Evolutionary conservation across 2,329 filamentous ascomycete species (phyloP).

Genomic region (Parastagonospora avenae): DNA sequence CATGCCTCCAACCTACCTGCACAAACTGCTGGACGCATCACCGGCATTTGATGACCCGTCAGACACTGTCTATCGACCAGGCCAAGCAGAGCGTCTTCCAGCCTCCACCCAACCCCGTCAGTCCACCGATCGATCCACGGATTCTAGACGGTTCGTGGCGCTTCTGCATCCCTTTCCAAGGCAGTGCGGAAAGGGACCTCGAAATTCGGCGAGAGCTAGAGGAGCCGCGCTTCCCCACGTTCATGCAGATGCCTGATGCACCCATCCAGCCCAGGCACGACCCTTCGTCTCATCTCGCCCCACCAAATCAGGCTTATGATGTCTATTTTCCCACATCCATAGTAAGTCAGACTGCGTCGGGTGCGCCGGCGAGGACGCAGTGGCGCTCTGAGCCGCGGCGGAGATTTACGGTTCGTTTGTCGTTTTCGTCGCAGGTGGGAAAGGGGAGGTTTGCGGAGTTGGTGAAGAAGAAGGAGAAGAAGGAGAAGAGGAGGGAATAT

Average conservation of each 20-base stretch:
- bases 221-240: too few species aligned
- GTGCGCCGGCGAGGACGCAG: background rate
- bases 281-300: too few species aligned
- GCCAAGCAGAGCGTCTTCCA: background rate
- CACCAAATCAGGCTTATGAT: too few species aligned
- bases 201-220: too few species aligned
- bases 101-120: background rate
- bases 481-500: constrained; percentile 1
- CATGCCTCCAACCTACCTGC: constrained; percentile 20
- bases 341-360: background rate
- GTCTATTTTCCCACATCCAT: background rate
- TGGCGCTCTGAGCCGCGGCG: background rate
- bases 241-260: too few species aligned
- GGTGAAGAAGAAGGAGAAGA: constrained; percentile 1
- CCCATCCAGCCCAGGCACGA: too few species aligned
- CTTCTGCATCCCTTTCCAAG: too few species aligned
- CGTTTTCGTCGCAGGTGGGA: constrained; percentile 2
- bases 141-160: too few species aligned
- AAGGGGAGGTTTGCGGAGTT: constrained; percentile 3
- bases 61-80: background rate
- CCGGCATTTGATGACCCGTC: constrained; percentile 2
- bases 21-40: constrained; percentile 19
- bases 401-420: background rate
- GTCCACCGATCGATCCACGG: too few species aligned
- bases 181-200: too few species aligned